Evolutionary conservation across 352 stramenopile genomes (phyloP).

Genomic region (Phytophthora litchii): DNA sequence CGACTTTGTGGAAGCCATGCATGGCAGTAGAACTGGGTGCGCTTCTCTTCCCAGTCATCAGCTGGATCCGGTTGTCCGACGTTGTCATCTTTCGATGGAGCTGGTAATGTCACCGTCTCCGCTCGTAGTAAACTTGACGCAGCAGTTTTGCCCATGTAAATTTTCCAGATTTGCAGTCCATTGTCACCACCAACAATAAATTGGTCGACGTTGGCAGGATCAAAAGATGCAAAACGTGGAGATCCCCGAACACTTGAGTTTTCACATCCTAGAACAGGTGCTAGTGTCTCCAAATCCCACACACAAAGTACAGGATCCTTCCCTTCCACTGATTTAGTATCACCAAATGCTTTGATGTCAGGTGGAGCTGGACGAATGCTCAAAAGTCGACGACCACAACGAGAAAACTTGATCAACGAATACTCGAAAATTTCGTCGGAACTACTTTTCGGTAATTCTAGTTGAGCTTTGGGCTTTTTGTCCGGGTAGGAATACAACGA

Average conservation of each 20-base stretch:
- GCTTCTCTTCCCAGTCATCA: slow-evolving; percentile 50
- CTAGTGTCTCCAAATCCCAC: slow-evolving; percentile 63
- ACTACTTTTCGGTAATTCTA: slow-evolving; percentile 26
- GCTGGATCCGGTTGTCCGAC: slow-evolving; percentile 2
- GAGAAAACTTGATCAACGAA: slow-evolving; percentile 67
- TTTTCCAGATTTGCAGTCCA: slow-evolving; percentile 73
- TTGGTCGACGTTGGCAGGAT: slow-evolving; percentile 61
- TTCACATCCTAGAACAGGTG: slow-evolving; percentile 57
- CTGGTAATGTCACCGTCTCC: slow-evolving; percentile 23
- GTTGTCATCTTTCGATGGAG: neutral
- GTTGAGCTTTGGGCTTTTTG: slow-evolving; percentile 71
- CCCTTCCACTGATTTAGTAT: slow-evolving; percentile 2
- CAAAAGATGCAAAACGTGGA: slow-evolving; percentile 70
- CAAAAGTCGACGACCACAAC: slow-evolving; percentile 62
- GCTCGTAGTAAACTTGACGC: slow-evolving; percentile 40
- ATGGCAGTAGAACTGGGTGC: slow-evolving; percentile 55
- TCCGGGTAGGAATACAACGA: slow-evolving; percentile 76
- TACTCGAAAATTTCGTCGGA: slow-evolving; percentile 59
- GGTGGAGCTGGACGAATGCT: slow-evolving; percentile 43
- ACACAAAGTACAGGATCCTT: slow-evolving; percentile 47
- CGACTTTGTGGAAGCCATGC: slow-evolving; percentile 57
- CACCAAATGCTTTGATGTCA: neutral
- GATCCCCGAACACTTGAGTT: slow-evolving; percentile 10
- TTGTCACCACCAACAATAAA: slow-evolving; percentile 69
- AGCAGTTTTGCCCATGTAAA: slow-evolving; percentile 48